These are phyloP conservation scores for Acanthamoeba triangularis DNA, from an alignment of 208 protist species.

Conservation along the genomic window DNA sequence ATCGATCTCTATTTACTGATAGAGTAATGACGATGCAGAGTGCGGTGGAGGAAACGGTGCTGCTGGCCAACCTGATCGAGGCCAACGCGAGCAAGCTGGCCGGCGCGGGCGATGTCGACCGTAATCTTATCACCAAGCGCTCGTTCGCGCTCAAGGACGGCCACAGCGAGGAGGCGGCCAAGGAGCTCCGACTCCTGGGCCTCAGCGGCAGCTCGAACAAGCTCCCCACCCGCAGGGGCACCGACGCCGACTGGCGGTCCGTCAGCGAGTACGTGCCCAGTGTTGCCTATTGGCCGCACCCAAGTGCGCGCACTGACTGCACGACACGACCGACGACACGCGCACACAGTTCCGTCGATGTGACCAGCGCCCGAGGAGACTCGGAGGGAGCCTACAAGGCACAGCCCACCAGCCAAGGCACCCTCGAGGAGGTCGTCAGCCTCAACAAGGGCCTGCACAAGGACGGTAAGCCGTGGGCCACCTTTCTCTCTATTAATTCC, in stretches of 20 bases:
- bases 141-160: constrained; percentile 49
- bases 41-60: not conserved
- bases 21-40: not conserved
- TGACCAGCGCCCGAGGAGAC: not conserved
- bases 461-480: not conserved
- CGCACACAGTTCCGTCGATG: constrained; percentile 31
- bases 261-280: constrained; percentile 18
- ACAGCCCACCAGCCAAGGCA: constrained; percentile 30
- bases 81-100: constrained; percentile 33
- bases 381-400: not conserved
- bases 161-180: constrained; percentile 36
- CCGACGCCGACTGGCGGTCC: constrained; percentile 37
- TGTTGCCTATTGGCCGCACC: too few relatives aligned
- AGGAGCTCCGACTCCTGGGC: constrained; percentile 9
- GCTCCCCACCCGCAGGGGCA: not conserved
- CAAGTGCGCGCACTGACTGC: not conserved
- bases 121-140: constrained; percentile 37
- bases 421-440: constrained; percentile 15
- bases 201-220: constrained; percentile 32
- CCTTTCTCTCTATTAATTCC: not conserved
- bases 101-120: constrained; percentile 27
- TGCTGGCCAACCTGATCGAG: constrained; percentile 54
- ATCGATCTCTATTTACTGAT: not conserved
- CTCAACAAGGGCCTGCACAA: constrained; percentile 50
- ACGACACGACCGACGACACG: not conserved